Percentiles rank a stretch among this genome's conserved stretches.
These are phyloP conservation scores for Phaeodactylum tricornutum DNA, from an alignment of 108 stramenopile genomes.

Conservation along the genomic window DNA sequence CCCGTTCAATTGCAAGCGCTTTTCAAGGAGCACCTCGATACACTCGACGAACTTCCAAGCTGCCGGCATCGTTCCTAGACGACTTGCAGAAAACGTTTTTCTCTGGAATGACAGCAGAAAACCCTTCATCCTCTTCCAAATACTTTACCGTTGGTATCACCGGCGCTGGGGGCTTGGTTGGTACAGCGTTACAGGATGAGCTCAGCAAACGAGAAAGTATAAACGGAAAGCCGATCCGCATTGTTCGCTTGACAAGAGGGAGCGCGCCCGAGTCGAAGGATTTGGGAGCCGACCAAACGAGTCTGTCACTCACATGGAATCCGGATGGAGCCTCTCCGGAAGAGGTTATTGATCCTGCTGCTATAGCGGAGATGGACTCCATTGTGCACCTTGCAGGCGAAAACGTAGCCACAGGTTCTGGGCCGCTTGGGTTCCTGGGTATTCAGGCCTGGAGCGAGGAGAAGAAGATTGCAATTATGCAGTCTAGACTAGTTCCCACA, in stretches of 20 bases:
- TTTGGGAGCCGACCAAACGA: conserved; percentile 4
- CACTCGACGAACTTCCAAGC: background rate
- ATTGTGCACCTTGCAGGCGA: conserved; percentile 40
- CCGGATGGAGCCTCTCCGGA: conserved; percentile 13
- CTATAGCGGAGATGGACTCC: conserved; percentile 26
- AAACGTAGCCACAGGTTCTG: conserved; percentile 37
- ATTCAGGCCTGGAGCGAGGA: conserved; percentile 38
- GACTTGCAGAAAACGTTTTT: background rate
- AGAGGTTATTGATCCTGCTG: conserved; percentile 16
- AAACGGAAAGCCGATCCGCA: conserved; percentile 38
- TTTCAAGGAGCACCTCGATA: too few species aligned
- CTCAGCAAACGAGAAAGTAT: conserved; percentile 11
- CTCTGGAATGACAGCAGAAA: background rate
- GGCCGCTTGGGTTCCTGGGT: conserved; percentile 35
- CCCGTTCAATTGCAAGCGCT: too few species aligned
- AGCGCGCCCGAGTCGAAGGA: conserved; percentile 6
- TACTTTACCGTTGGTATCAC: conserved; percentile 44
- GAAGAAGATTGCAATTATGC: conserved; percentile 38
- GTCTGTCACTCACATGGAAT: conserved; percentile 27
- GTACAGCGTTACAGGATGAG: conserved; percentile 38
- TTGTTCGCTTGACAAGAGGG: conserved; percentile 19
- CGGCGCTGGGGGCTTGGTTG: conserved; percentile 35
- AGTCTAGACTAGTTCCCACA: conserved; percentile 28
- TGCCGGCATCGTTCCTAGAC: background rate
- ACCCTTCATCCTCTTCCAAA: conserved; percentile 12